Conservation (phyloP, 306 rosid species). For the Hippophae rhamnoides region DNA sequence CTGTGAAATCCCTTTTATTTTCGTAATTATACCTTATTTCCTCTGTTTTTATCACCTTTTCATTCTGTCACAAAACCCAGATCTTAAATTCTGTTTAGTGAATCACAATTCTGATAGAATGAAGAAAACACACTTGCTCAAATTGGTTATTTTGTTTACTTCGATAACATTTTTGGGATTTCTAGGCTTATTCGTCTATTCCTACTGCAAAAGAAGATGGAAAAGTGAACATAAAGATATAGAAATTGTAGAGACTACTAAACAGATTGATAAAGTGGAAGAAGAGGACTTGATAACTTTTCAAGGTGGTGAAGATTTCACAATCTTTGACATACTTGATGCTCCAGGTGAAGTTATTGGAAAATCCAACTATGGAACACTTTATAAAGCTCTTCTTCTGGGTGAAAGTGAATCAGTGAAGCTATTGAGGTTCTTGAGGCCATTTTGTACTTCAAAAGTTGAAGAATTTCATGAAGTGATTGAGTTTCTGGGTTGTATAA, state of each 20-base stretch:
- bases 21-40: slow-evolving; percentile 9
- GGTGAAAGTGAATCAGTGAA: slow-evolving; percentile 40
- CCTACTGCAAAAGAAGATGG: slow-evolving; percentile 27
- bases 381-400: slow-evolving; percentile 82
- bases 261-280: slow-evolving; percentile 21
- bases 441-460: slow-evolving; percentile 45
- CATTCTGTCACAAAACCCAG: slow-evolving; percentile 24
- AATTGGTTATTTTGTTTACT: slow-evolving; percentile 37
- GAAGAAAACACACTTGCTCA: slow-evolving; percentile 34
- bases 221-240: slow-evolving; percentile 37
- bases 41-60: slow-evolving; percentile 9
- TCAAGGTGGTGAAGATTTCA: slow-evolving; percentile 63
- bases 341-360: slow-evolving; percentile 99
- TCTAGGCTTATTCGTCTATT: slow-evolving; percentile 32
- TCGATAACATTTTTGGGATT: slow-evolving; percentile 28
- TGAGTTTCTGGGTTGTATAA: slow-evolving; percentile 52
- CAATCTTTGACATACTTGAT: slow-evolving; percentile 69
- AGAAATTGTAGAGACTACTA: slow-evolving; percentile 39
- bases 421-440: slow-evolving; percentile 83
- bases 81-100: slow-evolving; percentile 20
- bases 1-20: slow-evolving; percentile 5
- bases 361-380: slow-evolving; percentile 74
- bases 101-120: slow-evolving; percentile 16
- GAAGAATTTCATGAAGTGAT: slow-evolving; percentile 52
- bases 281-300: slow-evolving; percentile 56